A percentile compares a stretch with the other conserved stretches of the same genome.
These are phyloP conservation scores for Cardamine chenopodiifolia DNA, from an alignment of 345 rosid species.

Conservation along the genomic window DNA sequence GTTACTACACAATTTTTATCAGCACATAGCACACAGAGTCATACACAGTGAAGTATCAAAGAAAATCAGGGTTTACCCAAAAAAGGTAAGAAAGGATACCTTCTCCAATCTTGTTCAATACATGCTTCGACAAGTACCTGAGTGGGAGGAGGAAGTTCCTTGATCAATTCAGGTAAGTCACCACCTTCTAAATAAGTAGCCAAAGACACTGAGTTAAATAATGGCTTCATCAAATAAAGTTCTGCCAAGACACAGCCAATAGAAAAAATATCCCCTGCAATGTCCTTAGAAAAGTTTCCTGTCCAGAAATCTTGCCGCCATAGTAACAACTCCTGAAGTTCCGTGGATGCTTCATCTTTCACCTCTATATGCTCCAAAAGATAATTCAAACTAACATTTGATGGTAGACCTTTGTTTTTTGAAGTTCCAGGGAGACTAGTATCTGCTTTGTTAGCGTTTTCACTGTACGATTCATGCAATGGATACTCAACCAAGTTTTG, in stretches of 20 bases:
- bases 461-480: constrained; percentile 40
- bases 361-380: constrained; percentile 73
- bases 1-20: constrained; percentile 21
- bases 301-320: constrained; percentile 64
- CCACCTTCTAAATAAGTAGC: constrained; percentile 54
- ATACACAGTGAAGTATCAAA: neutral
- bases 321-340: constrained; percentile 66
- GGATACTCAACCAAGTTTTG: constrained; percentile 40
- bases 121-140: constrained; percentile 77
- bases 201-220: constrained; percentile 71
- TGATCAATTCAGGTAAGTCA: constrained; percentile 57
- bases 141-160: constrained; percentile 76
- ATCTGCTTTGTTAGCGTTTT: constrained; percentile 39
- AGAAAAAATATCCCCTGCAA: constrained; percentile 76
- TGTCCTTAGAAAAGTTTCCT: constrained; percentile 45
- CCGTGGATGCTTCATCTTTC: constrained; percentile 55
- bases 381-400: constrained; percentile 53
- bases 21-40: constrained; percentile 23
- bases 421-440: constrained; percentile 45
- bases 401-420: constrained; percentile 41
- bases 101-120: constrained; percentile 65
- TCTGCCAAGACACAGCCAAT: constrained; percentile 86
- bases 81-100: constrained; percentile 48
- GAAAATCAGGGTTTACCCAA: constrained; percentile 15
- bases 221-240: constrained; percentile 71